Evolutionary conservation across 2,329 filamentous ascomycete genomes (phyloP).

Genomic region (Clarireedia sp.): DNA sequence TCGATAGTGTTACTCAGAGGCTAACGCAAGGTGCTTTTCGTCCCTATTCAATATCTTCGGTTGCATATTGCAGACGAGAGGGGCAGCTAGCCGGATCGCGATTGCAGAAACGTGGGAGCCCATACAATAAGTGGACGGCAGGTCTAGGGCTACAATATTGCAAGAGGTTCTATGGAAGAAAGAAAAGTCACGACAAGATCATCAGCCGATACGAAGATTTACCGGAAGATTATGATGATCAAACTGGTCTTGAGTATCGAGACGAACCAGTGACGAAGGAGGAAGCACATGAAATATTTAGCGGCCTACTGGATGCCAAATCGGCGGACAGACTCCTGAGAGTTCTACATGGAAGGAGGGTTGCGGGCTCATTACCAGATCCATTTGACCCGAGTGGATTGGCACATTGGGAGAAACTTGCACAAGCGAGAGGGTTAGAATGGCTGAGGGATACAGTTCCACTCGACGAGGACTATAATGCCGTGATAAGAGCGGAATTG

Average conservation of each 20-base stretch:
- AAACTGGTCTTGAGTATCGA: constrained; percentile 46
- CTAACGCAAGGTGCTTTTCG: constrained; percentile 15
- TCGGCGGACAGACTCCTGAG: constrained; percentile 47
- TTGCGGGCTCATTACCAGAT: constrained; percentile 56
- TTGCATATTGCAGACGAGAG: not conserved
- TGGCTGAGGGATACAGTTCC: constrained; percentile 48
- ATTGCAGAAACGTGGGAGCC: not conserved
- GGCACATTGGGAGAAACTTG: constrained; percentile 18
- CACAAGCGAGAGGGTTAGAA: constrained; percentile 40
- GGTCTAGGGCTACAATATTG: constrained; percentile 4
- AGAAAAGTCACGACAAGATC: not conserved
- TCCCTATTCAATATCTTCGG: constrained; percentile 12
- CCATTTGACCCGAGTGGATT: constrained; percentile 35
- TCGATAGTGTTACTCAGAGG: constrained; percentile 21
- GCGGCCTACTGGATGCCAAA: constrained; percentile 35
- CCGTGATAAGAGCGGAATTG: constrained; percentile 53
- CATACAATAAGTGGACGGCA: not conserved
- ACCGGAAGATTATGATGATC: constrained; percentile 49
- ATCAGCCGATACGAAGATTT: constrained; percentile 44
- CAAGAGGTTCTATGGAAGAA: constrained; percentile 4
- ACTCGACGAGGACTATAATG: constrained; percentile 54
- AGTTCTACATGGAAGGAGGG: constrained; percentile 54
- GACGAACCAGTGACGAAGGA: constrained; percentile 39
- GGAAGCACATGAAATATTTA: constrained; percentile 44
- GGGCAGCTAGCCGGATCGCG: not conserved